Base-by-base conservation (phyloP, 805 yeast genomes). In the Schizosaccharomyces japonicus region DNA sequence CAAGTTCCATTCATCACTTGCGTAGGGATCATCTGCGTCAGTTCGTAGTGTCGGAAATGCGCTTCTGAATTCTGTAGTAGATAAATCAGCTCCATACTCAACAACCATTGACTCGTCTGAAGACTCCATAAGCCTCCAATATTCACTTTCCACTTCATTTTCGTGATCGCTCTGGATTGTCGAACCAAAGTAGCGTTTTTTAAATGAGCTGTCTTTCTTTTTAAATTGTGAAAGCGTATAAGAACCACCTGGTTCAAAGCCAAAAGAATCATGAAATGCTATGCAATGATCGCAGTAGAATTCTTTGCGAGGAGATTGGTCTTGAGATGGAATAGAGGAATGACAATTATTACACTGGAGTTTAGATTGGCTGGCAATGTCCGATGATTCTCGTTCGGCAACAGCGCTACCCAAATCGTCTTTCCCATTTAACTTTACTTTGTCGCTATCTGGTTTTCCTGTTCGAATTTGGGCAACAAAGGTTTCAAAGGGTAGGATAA, bases 201-300 rank as follows among this genome's bases (percentile, higher is more conserved):
- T 67, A 54, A 76, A 75, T 23, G 67, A 63, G 30, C 63, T 59
- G 52, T 82, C 76, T 51, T 71, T 63, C 3, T 68, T 59, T 52
- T 71, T 68, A 58, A 84, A 85, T 49, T 78, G 76, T 0, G 63
- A 59, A 13, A 81, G 61, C 0, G 77, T 65, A 56, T 78, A 77
- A 39, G 65, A 63, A 17, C 65, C 58, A 1, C 75, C 70, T 52
- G 80, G 90, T 52, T 79, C 85, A 59, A 87, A 85, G 0, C 93
- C 94, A 56, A 82, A 85, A 52, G 76, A 84, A 1, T 90, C 87
- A 36, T 81, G 78, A 0, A 94, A 94, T 11, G 79, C 66, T n/a
- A 85, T 64, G 60, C 96, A 85, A 49, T 70, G 71, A 46, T 78
- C 78, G 59, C 96, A 85, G 56, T 69, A 77, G 94, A 94, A 85